Evolutionary conservation across 2,329 filamentous ascomycete genomes (phyloP), one percentile per base, ranked within the genome.

Genomic region (Cadophora luteo-olivacea): DNA sequence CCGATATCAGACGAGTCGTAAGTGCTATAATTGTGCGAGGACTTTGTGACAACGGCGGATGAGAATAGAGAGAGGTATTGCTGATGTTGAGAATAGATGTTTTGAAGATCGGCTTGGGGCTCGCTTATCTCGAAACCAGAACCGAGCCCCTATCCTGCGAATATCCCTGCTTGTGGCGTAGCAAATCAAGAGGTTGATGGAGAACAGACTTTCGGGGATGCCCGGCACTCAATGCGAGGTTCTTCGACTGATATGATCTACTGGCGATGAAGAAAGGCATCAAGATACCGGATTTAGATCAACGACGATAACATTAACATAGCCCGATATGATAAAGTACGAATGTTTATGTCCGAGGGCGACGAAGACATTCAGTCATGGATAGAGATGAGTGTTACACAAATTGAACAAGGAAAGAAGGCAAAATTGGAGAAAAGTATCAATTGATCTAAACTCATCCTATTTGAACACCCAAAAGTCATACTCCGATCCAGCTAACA

Each of bases 51-150:
- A n/a, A 33, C 5, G 5, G 14, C 16, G 6, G 14, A 33, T 29
- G 4, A 8, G 14, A 33, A 9, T 9, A 8, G 8, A 16, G 29
- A 16, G 16, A 55, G 29, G 52, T n/a, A n/a, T n/a, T 55, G 16
- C 5, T 25, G 52, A 32, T 16, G 29, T n/a, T 16, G n/a, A 33
- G 33, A 55, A 55, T n/a, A 49, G n/a, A 19, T 33, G 16, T 29
- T 54, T 19, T 55, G 29, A 33, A 55, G 16, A 55, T 33, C 12
- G 25, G 14, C 14, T 19, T 11, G 41, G 11, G 12, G 41, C 41
- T 55, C 29, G 29, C 52, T 55, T 55, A 55, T 55, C 52, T 55
- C 16, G 25, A 55, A 55, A 55, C 29, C 12, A 4, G 52, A 33
- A 12, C 52, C 52, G 16, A 55, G 52, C 29, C 52, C 52, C 51